A percentile compares a stretch with the other conserved stretches of the same genome.
phyloP scores from a whole-genome alignment of 345 rosid genomes.

The Syzygium grande region DNA sequence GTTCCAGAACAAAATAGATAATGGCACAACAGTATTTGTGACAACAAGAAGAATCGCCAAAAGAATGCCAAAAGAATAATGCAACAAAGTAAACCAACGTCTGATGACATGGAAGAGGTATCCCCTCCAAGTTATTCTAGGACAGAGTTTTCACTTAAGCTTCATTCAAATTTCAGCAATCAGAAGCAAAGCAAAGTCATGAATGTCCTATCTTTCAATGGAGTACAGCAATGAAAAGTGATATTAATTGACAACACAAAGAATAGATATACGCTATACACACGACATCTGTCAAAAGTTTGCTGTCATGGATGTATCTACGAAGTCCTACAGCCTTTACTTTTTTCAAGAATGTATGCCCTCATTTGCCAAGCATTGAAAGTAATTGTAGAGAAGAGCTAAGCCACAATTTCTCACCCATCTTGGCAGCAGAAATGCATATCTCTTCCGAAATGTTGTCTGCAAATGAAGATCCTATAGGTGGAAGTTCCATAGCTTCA shows the following conservation, averaged over 20 bases:
- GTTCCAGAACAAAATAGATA: neutral
- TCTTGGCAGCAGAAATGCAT: constrained; percentile 94
- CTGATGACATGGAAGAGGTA: neutral
- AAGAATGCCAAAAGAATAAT: neutral
- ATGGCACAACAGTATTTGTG: neutral
- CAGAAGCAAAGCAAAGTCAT: neutral
- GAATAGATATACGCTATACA: neutral
- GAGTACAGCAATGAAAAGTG: neutral
- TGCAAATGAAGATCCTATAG: constrained; percentile 59
- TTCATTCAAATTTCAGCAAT: neutral
- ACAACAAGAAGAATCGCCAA: neutral
- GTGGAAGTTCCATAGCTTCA: constrained; percentile 69
- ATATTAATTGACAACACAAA: neutral
- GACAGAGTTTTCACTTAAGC: neutral
- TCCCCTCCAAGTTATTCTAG: neutral
- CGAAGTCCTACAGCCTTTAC: neutral
- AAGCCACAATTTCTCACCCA: constrained; percentile 51
- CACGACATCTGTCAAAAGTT: neutral
- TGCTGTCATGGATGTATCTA: neutral
- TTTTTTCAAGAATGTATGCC: neutral
- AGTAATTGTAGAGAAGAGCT: neutral
- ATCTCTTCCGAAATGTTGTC: constrained; percentile 92
- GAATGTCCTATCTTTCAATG: neutral
- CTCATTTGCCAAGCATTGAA: neutral
- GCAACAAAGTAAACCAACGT: neutral